Percentiles rank a stretch among this genome's conserved stretches.
Evolutionary conservation across 1,284 basidiomycete genomes (phyloP).

Genomic region (Rhodotorula sp.): DNA sequence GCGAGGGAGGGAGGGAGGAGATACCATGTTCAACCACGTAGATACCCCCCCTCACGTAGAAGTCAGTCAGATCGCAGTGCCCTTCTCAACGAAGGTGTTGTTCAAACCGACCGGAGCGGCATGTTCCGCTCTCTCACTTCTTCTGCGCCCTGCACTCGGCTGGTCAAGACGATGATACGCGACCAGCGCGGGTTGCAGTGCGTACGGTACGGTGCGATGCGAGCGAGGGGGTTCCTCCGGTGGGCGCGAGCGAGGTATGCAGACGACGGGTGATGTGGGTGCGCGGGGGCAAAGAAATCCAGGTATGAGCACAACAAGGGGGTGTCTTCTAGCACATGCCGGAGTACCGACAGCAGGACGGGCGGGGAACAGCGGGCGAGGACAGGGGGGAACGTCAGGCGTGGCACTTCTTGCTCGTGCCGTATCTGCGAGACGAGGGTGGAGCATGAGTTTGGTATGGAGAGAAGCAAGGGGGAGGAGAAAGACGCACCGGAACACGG

Average conservation of each 20-base stretch:
- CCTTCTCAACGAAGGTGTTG: too few relatives aligned
- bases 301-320: neutral
- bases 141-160: too few relatives aligned
- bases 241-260: too few relatives aligned
- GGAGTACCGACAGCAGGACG: neutral
- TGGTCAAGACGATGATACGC: too few relatives aligned
- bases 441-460: fast-evolving
- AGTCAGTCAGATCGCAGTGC: too few relatives aligned
- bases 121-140: too few relatives aligned
- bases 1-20: neutral
- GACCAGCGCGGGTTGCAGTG: too few relatives aligned
- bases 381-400: neutral
- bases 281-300: too few relatives aligned
- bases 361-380: neutral
- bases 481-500: constrained; percentile 25
- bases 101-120: too few relatives aligned
- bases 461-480: neutral
- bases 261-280: too few relatives aligned
- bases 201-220: too few relatives aligned
- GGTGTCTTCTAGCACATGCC: neutral
- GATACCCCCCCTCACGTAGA: neutral
- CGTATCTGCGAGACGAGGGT: neutral
- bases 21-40: constrained; percentile 3
- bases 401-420: constrained; percentile 7
- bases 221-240: too few relatives aligned